Evolutionary conservation across 768 basidiomycete species (phyloP), one percentile per base, ranked within the genome.

Genomic region (Phylloporus sp.): DNA sequence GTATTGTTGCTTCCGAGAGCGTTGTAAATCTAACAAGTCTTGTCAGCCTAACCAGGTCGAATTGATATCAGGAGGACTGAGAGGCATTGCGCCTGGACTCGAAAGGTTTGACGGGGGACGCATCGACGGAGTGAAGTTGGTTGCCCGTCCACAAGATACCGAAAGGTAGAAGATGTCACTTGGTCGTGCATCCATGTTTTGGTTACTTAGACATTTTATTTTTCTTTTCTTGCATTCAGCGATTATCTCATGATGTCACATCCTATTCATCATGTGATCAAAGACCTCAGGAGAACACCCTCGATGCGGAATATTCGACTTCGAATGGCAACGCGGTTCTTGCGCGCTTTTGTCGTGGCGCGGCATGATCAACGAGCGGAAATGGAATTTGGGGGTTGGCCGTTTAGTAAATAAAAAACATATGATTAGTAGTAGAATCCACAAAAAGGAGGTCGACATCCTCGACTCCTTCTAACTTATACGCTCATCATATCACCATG

Each of bases 121-220:
- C 54, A 71, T 79, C 16, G 76, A 75, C 41, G 76, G 74, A 4
- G 59, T 70, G 23, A 80, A 79, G 59, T 58, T 80, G 32, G 68
- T 79, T 45, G 69, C 64, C 49, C 69, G 58, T 43, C 78, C 77
- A 8, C 71, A 73, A 59, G 77, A 78, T 44, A 76, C 73, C 9
- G 65, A 69, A 68, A 65, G 65, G 65, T 66, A 66, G 66, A 60
- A 57, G 22, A 43, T 36, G 41, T 20, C 26, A 22, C 58, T 54
- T 61, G 49, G 63, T 52, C 47, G 57, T 23, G 49, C 52, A 53
- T 41, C 44, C 29, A 39, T 55, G 28, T 63, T 38, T 58, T 38
- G 52, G 24, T 61, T 67, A 41, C 47, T 42, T 49, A 67, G 66
- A 53, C 49, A 54, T 61, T 60, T 62, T 57, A 52, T 50, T 53